A percentile compares a stretch with the other conserved stretches of the same genome.
phyloP scores from a whole-genome alignment of 768 basidiomycete genomes.

The Hemileccinum impolitum region DNA sequence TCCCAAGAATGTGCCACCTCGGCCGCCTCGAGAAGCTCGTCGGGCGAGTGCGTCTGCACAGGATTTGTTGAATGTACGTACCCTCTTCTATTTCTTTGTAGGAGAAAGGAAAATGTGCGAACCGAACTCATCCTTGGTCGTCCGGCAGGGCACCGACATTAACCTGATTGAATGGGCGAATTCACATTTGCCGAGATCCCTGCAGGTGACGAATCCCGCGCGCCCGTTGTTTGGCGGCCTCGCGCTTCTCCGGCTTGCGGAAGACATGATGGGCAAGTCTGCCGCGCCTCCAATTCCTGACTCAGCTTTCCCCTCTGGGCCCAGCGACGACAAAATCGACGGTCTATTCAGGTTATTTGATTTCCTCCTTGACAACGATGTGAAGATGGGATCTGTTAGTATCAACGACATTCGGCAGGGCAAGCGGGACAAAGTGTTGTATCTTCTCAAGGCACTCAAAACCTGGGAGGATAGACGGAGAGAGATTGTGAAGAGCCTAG shows the following conservation, averaged over 20 bases:
- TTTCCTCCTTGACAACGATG: constrained; percentile 87
- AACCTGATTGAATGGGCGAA: constrained; percentile 89
- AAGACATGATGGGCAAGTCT: constrained; percentile 67
- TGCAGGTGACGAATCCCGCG: constrained; percentile 50
- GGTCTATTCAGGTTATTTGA: constrained; percentile 90
- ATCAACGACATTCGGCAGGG: constrained; percentile 91
- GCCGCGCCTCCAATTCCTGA: constrained; percentile 72
- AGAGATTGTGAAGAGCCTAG: constrained; percentile 52
- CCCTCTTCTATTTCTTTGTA: background rate
- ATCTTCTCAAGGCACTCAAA: constrained; percentile 74
- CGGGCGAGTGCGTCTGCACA: constrained; percentile 35
- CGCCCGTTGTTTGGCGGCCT: constrained; percentile 62
- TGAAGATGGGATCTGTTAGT: constrained; percentile 87
- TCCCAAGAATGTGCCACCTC: constrained; percentile 44
- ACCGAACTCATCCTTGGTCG: background rate
- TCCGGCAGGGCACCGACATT: constrained; percentile 36
- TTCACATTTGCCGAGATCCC: constrained; percentile 61
- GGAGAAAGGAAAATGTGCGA: too few relatives aligned
- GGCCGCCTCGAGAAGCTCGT: constrained; percentile 66
- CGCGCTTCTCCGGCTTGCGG: constrained; percentile 79
- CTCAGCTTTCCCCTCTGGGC: constrained; percentile 66
- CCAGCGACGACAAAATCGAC: constrained; percentile 76
- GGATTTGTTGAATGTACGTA: constrained; percentile 18
- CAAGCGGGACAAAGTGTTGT: constrained; percentile 75
- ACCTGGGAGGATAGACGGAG: constrained; percentile 76